phyloP scores from a whole-genome alignment of 73 alveolate genomes.

The Tetrahymena elliotti region DNA sequence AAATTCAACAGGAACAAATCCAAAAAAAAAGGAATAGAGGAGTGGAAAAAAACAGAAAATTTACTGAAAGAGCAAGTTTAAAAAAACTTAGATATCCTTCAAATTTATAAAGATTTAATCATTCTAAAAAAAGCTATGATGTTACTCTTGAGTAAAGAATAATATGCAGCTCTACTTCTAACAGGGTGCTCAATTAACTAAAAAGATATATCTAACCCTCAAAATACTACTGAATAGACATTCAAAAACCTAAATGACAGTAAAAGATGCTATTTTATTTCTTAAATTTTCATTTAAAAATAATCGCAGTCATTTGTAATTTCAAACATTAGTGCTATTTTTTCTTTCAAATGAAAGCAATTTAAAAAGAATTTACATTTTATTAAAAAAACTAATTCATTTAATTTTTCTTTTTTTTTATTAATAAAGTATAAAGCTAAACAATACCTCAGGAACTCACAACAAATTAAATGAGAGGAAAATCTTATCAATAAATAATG shows the following conservation, averaged over 20 bases:
- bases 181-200: not conserved
- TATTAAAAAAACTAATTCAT: too few relatives aligned
- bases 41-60: not conserved
- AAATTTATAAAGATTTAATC: not conserved
- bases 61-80: not conserved
- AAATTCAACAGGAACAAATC: not conserved
- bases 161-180: not conserved
- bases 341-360: too few relatives aligned
- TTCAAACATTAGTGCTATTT: too few relatives aligned
- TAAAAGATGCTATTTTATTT: not conserved
- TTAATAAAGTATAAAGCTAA: not conserved
- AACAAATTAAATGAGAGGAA: not conserved
- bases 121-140: not conserved
- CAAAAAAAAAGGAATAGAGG: not conserved
- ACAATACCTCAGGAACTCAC: not conserved
- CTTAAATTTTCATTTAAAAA: not conserved
- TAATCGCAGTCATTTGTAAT: not conserved
- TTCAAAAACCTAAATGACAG: not conserved
- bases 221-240: not conserved
- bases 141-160: not conserved
- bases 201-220: not conserved
- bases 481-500: not conserved
- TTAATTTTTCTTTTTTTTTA: too few relatives aligned
- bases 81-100: not conserved
- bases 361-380: too few relatives aligned